phyloP scores from a whole-genome alignment of 352 stramenopile species.

The Phytopythium helicoides region DNA sequence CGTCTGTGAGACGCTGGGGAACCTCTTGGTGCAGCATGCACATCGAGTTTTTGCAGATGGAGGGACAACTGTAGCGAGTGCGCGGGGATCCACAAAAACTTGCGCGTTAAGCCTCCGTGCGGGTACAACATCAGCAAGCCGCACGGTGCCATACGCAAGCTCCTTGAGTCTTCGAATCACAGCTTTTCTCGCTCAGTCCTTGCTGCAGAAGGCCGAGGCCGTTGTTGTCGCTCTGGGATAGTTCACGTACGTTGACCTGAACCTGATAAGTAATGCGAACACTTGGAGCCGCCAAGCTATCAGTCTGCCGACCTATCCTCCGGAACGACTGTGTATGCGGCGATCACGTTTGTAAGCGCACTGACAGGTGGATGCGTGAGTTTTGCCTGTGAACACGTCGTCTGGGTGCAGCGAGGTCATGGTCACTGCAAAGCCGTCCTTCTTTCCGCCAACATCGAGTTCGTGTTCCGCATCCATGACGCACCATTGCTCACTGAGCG shows the following conservation, averaged over 20 bases:
- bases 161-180: background rate
- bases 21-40: constrained; percentile 27
- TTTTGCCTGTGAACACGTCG: constrained; percentile 49
- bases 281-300: too few species aligned
- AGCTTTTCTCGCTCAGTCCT: background rate
- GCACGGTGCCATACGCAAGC: background rate
- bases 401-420: constrained; percentile 37
- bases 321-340: constrained; percentile 28
- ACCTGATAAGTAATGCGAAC: constrained; percentile 27
- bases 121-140: constrained; percentile 11
- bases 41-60: background rate
- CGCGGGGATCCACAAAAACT: background rate
- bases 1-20: background rate
- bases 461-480: constrained; percentile 17
- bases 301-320: too few species aligned
- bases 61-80: background rate
- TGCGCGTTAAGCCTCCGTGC: constrained; percentile 30
- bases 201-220: background rate
- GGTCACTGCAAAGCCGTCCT: constrained; percentile 29
- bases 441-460: background rate
- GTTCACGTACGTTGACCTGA: constrained; percentile 32
- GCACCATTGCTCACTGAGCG: constrained; percentile 39
- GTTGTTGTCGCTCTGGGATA: background rate
- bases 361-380: constrained; percentile 16
- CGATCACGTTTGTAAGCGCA: background rate